A percentile compares a stretch with the other conserved stretches of the same genome.
These are phyloP conservation scores for Citeromyces hawaiiensis DNA, from an alignment of 1,139 yeast species.

Conservation along the genomic window DNA sequence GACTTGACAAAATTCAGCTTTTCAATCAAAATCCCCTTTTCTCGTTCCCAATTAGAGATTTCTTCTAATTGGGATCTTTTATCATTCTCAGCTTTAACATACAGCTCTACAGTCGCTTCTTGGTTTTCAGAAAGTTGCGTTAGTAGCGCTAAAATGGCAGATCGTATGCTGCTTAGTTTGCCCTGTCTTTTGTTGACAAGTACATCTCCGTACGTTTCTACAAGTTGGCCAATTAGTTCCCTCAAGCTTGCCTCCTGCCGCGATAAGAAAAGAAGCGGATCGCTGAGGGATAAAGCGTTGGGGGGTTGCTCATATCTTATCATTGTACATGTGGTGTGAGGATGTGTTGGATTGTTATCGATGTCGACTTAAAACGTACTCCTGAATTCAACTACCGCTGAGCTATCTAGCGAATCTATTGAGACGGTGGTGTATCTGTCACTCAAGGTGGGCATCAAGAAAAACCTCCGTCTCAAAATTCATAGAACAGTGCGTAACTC, in stretches of 20 bases:
- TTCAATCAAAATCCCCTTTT: conserved; percentile 20
- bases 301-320: not conserved
- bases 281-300: not conserved
- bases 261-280: conserved; percentile 1
- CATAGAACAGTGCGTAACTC: conserved; percentile 12
- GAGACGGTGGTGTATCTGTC: conserved; percentile 37
- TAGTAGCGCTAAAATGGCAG: conserved; percentile 13
- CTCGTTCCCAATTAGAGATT: conserved; percentile 33
- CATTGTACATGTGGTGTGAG: too few species aligned
- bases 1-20: conserved; percentile 29
- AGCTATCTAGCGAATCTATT: conserved; percentile 14
- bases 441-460: conserved; percentile 21
- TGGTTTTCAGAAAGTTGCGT: conserved; percentile 27
- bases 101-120: conserved; percentile 35
- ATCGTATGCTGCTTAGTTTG: conserved; percentile 19
- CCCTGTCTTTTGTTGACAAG: conserved; percentile 15
- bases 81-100: conserved; percentile 23
- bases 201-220: conserved; percentile 9
- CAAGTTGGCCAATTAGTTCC: conserved; percentile 4
- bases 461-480: conserved; percentile 22
- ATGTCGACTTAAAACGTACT: conserved; percentile 12
- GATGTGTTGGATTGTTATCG: too few species aligned
- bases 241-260: not conserved
- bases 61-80: conserved; percentile 18
- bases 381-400: conserved; percentile 13